A percentile compares a stretch with the other conserved stretches of the same genome.
Evolutionary conservation across 768 basidiomycete genomes (phyloP).

Genomic region (Dacryopinax primogenitus): DNA sequence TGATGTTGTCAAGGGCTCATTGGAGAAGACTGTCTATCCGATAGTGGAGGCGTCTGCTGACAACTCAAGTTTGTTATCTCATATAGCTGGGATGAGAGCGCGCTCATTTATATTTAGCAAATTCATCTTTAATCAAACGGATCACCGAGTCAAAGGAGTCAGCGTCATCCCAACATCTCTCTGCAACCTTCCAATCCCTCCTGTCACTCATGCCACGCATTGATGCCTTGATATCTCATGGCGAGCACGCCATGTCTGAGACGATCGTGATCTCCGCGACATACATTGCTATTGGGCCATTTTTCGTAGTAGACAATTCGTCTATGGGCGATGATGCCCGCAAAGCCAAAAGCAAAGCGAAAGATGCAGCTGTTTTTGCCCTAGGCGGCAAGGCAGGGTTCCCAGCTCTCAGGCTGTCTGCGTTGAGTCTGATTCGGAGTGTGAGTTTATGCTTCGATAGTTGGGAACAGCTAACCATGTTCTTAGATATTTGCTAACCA

Average conservation of each 20-base stretch:
- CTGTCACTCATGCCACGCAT: slow-evolving; percentile 62
- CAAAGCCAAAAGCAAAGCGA: slow-evolving; percentile 42
- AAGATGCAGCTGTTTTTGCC: slow-evolving; percentile 36
- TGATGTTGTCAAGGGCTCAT: slow-evolving; percentile 60
- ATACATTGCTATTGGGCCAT: slow-evolving; percentile 86
- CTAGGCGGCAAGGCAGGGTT: slow-evolving; percentile 57
- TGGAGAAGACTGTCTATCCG: slow-evolving; percentile 69
- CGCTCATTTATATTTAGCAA: neutral
- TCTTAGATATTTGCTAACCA: slow-evolving; percentile 83
- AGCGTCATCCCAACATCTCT: slow-evolving; percentile 6
- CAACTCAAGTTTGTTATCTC: neutral
- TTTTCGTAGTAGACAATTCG: slow-evolving; percentile 67
- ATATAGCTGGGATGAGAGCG: neutral
- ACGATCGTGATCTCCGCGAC: slow-evolving; percentile 82
- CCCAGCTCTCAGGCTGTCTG: slow-evolving; percentile 68
- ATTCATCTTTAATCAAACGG: neutral
- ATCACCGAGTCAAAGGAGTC: neutral
- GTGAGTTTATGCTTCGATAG: slow-evolving; percentile 36
- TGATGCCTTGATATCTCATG: slow-evolving; percentile 57
- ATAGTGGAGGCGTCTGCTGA: slow-evolving; percentile 49
- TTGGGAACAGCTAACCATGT: neutral
- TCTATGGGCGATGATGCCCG: slow-evolving; percentile 34
- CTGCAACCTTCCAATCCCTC: slow-evolving; percentile 50
- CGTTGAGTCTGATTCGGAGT: slow-evolving; percentile 68
- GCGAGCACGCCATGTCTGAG: slow-evolving; percentile 68